Evolutionary conservation across 179 eudicot species (phyloP).

Genomic region (Vitellaria paradoxa): DNA sequence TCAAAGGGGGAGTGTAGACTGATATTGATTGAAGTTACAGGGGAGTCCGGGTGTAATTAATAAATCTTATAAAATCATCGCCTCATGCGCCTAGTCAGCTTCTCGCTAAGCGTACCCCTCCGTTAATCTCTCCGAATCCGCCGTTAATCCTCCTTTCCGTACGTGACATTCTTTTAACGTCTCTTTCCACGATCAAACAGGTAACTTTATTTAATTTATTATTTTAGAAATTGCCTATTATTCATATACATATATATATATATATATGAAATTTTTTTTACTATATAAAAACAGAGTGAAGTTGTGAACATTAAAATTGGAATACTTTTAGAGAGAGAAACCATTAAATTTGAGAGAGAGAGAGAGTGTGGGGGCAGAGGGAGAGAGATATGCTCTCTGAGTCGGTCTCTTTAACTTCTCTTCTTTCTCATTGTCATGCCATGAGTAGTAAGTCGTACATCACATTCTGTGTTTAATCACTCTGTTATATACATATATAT

Average conservation of each 20-base stretch:
- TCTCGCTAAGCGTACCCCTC: conserved; percentile 24
- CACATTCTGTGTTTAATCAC: not conserved
- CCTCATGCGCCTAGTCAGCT: conserved; percentile 9
- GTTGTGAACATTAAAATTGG: no score
- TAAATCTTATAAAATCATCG: no score
- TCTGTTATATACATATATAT: not conserved
- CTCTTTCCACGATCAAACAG: not conserved
- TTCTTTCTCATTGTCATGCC: not conserved
- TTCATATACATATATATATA: no score
- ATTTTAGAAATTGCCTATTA: not conserved
- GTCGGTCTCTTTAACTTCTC: conserved; percentile 9
- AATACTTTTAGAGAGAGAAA: no score
- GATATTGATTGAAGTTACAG: no score
- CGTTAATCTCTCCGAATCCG: conserved; percentile 16
- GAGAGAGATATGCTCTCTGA: not conserved
- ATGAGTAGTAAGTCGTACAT: not conserved
- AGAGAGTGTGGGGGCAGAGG: not conserved
- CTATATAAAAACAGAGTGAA: no score
- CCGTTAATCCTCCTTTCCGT: not conserved
- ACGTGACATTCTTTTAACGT: conserved; percentile 2
- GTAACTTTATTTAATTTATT: not conserved
- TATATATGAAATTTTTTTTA: no score
- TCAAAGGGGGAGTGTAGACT: no score
- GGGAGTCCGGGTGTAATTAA: no score
- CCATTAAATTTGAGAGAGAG: no score